These are phyloP conservation scores for Exserohilum turcica DNA, from an alignment of 2,329 filamentous ascomycete genomes.

Conservation along the genomic window DNA sequence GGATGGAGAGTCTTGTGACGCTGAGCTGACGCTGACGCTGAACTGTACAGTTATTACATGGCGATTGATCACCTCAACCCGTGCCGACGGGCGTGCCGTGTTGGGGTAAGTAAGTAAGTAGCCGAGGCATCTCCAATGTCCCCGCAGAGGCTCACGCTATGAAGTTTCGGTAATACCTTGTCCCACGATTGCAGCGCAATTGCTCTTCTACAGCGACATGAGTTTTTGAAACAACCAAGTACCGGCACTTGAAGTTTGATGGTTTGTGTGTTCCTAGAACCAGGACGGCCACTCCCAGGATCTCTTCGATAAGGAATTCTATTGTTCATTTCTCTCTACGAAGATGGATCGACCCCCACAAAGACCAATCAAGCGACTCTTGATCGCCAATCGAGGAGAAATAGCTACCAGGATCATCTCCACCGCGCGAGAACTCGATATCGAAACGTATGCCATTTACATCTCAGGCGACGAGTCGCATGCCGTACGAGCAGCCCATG, in stretches of 20 bases:
- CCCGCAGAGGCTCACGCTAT: constrained; percentile 27
- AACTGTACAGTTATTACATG: constrained; percentile 26
- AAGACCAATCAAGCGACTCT: constrained; percentile 55
- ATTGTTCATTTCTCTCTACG: neutral
- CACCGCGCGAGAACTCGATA: constrained; percentile 62
- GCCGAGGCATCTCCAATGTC: constrained; percentile 35
- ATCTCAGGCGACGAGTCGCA: constrained; percentile 62
- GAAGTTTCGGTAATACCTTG: too few relatives aligned
- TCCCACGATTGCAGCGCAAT: too few relatives aligned
- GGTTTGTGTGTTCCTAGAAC: too few relatives aligned
- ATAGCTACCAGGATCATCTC: constrained; percentile 66
- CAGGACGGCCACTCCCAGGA: neutral
- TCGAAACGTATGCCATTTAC: constrained; percentile 63
- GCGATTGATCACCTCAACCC: constrained; percentile 2
- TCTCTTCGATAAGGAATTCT: neutral
- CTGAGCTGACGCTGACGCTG: too few relatives aligned
- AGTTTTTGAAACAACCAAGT: too few relatives aligned
- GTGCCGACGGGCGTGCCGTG: constrained; percentile 7
- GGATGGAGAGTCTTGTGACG: constrained; percentile 13
- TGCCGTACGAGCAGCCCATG: constrained; percentile 57
- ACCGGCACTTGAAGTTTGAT: too few relatives aligned
- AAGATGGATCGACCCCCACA: constrained; percentile 32
- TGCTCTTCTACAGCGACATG: too few relatives aligned
- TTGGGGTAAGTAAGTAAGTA: constrained; percentile 25
- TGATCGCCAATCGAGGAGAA: constrained; percentile 66